phyloP scores from a whole-genome alignment of 2,329 filamentous ascomycete genomes.

The Acrocalymma vagum region DNA sequence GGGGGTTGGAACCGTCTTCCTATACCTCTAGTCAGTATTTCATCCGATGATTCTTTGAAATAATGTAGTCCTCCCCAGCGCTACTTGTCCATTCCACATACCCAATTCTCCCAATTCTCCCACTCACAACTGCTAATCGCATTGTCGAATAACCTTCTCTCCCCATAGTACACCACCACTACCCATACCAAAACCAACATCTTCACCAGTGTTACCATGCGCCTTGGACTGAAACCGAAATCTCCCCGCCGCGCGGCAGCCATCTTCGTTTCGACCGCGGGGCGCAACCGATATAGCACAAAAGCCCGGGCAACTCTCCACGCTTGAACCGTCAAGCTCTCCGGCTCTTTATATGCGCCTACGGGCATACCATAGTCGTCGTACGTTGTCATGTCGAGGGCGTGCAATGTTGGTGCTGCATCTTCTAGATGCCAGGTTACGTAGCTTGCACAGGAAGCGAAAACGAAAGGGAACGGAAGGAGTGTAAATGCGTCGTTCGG shows the following conservation, averaged over 20 bases:
- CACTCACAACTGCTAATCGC: conserved; percentile 79
- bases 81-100: conserved; percentile 55
- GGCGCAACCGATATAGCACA: conserved; percentile 37
- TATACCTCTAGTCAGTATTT: conserved; percentile 48
- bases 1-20: conserved; percentile 80
- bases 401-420: conserved; percentile 33
- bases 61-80: too few species aligned
- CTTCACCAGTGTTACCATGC: conserved; percentile 38
- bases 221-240: conserved; percentile 36
- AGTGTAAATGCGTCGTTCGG: too few species aligned
- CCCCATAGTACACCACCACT: conserved; percentile 81
- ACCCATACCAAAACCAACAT: conserved; percentile 78
- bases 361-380: conserved; percentile 50
- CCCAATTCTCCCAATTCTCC: conserved; percentile 93
- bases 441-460: too few species aligned
- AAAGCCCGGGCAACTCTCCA: conserved; percentile 40
- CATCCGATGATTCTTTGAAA: not conserved
- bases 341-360: conserved; percentile 46
- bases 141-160: conserved; percentile 78
- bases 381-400: conserved; percentile 42
- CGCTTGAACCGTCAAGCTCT: conserved; percentile 41
- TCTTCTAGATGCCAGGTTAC: conserved; percentile 30
- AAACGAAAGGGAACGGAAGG: too few species aligned
- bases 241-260: conserved; percentile 19
- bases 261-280: conserved; percentile 23